These are phyloP conservation scores for Neopestalotiopsis rosae DNA, from an alignment of 2,329 filamentous ascomycete species.

Conservation along the genomic window DNA sequence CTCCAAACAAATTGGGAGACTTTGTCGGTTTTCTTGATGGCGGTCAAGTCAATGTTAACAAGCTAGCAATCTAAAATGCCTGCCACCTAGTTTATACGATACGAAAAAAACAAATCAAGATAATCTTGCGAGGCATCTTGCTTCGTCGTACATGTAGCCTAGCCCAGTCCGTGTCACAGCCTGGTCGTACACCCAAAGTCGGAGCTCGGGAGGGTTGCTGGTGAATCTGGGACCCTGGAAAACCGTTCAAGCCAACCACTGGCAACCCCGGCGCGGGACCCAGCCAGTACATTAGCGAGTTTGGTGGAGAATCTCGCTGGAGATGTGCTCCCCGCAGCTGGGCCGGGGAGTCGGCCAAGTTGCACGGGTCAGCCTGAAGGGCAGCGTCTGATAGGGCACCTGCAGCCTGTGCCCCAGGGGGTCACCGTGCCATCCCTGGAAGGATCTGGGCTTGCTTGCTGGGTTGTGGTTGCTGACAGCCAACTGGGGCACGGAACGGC, in stretches of 20 bases:
- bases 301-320: background rate
- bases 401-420: background rate
- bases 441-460: background rate
- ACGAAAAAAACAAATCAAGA: too few species aligned
- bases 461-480: constrained; percentile 7
- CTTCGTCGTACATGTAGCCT: background rate
- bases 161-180: background rate
- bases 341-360: background rate
- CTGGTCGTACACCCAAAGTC: background rate
- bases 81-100: too few species aligned
- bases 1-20: too few species aligned
- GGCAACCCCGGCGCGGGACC: background rate
- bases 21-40: too few species aligned
- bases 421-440: constrained; percentile 6
- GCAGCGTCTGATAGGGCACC: constrained; percentile 2
- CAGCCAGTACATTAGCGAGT: background rate
- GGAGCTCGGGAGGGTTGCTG: background rate
- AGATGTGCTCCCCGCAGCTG: background rate
- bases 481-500: background rate
- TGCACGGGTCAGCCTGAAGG: background rate
- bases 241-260: background rate
- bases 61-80: too few species aligned
- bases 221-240: background rate
- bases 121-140: background rate
- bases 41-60: too few species aligned